Base-by-base conservation (phyloP, 306 rosid species). In the Astragalus membranaceus region DNA sequence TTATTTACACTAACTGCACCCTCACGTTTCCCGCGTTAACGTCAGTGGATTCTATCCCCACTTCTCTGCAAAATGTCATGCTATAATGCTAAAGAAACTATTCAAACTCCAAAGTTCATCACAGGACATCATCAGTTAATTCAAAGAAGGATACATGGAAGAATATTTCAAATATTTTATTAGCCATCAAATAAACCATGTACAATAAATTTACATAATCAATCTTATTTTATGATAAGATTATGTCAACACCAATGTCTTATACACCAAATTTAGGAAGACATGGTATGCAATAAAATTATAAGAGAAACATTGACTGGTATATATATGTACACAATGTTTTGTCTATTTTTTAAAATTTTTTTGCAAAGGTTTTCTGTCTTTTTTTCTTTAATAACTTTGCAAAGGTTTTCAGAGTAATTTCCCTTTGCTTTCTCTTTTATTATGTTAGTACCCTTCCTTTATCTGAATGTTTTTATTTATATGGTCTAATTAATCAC, bases 371-470 rank as follows among this genome's bases (percentile, higher is more conserved):
- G 26, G 26, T 23, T 73, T 81, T 63, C 59, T 37, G 14, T 9
- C 5, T 30, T 17, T 30, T 7, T 7, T 41, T 39, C 26, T 5
- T 56, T 37, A 26, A 13, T 3, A 9, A 8, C 23, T 46, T 13
- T 49, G 29, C 66, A 69, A 59, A 59, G 35, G 43, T 53, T 81
- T 53, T 16, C 17, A 11, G 6, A 62, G 37, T 50, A 13, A 7
- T 48, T 55, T 50, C 54, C 30, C 16, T 54, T 44, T 73, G 42
- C 67, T 39, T 72, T 68, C 60, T 53, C 16, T 49, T 63, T 57
- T 64, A 69, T 73, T 64, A 78, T 64, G 72, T 74, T 74, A 70
- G 71, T 36, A 51, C 56, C 53, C 64, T 49, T 55, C 54, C 43
- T 53, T 53, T 17, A 48, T 81, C 29, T 52, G 70, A 69, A 7